Conservation (phyloP, 768 basidiomycete genomes). For the Mycena maculata region DNA sequence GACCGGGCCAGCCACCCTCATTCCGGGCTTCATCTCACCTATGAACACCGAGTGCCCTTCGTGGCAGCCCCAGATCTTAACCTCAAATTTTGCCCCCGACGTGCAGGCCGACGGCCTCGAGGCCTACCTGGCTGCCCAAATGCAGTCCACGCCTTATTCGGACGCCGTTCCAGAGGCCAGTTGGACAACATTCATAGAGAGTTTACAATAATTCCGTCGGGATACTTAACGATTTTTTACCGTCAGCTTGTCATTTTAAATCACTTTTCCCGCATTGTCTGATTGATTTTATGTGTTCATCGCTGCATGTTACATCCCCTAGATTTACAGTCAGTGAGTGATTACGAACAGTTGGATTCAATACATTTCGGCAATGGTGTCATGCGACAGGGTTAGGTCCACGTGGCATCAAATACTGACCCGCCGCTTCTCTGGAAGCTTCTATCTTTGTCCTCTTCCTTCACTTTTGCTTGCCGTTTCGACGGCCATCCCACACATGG, state of each 20-base stretch:
- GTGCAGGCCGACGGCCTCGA: neutral
- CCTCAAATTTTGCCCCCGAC: too few species aligned
- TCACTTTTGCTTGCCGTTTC: neutral
- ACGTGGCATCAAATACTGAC: slow-evolving; percentile 14
- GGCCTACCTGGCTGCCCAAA: neutral
- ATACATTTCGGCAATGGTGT: too few species aligned
- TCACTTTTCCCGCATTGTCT: too few species aligned
- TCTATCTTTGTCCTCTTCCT: neutral
- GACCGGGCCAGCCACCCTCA: neutral
- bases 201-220: slow-evolving; percentile 5
- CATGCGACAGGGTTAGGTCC: neutral
- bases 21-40: neutral
- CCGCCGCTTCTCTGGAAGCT: too few species aligned
- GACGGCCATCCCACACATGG: slow-evolving; percentile 48
- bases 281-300: too few species aligned
- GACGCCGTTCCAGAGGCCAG: neutral
- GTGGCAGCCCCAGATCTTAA: neutral
- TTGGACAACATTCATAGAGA: neutral
- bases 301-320: too few species aligned
- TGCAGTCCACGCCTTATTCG: neutral
- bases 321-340: too few species aligned
- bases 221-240: too few species aligned
- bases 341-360: too few species aligned
- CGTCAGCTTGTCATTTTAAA: too few species aligned
- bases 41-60: neutral